Percentiles rank a stretch among this genome's conserved stretches.
Evolutionary conservation across 352 stramenopile species (phyloP).

Genomic region (Pythium graminicola): DNA sequence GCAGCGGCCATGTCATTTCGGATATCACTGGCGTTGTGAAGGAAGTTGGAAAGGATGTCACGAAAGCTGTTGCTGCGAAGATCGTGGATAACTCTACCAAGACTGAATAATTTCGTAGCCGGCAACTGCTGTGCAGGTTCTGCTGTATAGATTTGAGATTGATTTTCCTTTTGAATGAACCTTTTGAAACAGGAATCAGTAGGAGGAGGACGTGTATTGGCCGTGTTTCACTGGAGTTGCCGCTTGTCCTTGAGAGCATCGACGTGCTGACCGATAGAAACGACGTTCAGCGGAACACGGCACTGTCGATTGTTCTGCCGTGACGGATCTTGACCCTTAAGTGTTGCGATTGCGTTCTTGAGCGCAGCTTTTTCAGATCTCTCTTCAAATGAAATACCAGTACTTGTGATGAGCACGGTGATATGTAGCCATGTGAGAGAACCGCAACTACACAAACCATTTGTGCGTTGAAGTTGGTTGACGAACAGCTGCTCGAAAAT

Average conservation of each 20-base stretch:
- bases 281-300: conserved; percentile 6
- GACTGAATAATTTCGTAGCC: conserved; percentile 12
- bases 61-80: conserved; percentile 62
- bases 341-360: conserved; percentile 6
- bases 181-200: conserved; percentile 8
- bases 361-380: conserved; percentile 10
- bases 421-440: conserved; percentile 19
- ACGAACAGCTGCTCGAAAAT: conserved; percentile 9
- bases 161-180: conserved; percentile 15
- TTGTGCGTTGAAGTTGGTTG: conserved; percentile 21
- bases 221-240: not conserved
- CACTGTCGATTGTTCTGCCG: not conserved
- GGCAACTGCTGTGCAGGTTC: conserved; percentile 5
- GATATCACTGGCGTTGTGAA: conserved; percentile 72
- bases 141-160: conserved; percentile 28
- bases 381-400: conserved; percentile 1
- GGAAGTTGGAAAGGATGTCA: conserved; percentile 71
- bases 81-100: conserved; percentile 55
- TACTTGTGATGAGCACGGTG: not conserved
- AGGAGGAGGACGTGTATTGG: not conserved
- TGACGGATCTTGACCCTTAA: not conserved
- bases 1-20: conserved; percentile 63
- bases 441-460: conserved; percentile 6
- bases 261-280: conserved; percentile 3
- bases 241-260: not conserved